These are phyloP conservation scores for Didymella arachidicola DNA, from an alignment of 2,329 filamentous ascomycete genomes.

Conservation along the genomic window DNA sequence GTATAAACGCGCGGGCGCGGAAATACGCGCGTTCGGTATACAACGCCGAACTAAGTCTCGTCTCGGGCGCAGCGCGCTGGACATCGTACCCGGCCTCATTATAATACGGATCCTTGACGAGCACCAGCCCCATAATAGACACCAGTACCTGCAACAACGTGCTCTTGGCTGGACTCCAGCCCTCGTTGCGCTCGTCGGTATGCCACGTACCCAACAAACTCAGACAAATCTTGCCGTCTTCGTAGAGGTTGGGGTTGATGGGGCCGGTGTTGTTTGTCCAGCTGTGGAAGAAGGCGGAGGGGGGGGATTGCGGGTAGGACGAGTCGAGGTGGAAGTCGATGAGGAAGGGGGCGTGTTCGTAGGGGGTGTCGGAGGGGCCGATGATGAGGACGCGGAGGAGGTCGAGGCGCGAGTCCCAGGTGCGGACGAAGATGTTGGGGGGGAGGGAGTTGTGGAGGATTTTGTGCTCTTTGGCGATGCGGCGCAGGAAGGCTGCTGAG, in stretches of 20 bases:
- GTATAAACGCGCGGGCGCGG: conserved; percentile 60
- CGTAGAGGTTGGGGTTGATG: conserved; percentile 70
- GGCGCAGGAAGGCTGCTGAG: conserved; percentile 56
- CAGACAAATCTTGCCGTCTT: conserved; percentile 68
- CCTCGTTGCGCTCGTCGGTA: conserved; percentile 59
- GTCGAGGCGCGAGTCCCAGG: conserved; percentile 67
- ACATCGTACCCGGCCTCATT: conserved; percentile 70
- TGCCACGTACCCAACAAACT: conserved; percentile 68
- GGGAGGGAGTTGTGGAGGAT: conserved; percentile 65
- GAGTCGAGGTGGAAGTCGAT: conserved; percentile 63
- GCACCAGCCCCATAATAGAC: conserved; percentile 64
- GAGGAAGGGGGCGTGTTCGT: conserved; percentile 68
- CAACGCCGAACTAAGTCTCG: conserved; percentile 55
- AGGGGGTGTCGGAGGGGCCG: conserved; percentile 66
- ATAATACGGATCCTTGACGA: conserved; percentile 68
- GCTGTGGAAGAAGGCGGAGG: conserved; percentile 65
- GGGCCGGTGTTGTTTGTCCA: conserved; percentile 62
- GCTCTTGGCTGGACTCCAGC: conserved; percentile 61
- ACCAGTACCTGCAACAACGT: conserved; percentile 66
- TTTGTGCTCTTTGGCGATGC: conserved; percentile 65
- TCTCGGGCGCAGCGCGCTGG: conserved; percentile 57
- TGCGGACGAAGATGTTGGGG: conserved; percentile 64
- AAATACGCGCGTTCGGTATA: conserved; percentile 65
- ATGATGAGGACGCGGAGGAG: conserved; percentile 66
- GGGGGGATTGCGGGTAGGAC: conserved; percentile 61